These are phyloP conservation scores for Dryadomyces quercus-mongolicae DNA, from an alignment of 2,329 filamentous ascomycete genomes.

Conservation along the genomic window DNA sequence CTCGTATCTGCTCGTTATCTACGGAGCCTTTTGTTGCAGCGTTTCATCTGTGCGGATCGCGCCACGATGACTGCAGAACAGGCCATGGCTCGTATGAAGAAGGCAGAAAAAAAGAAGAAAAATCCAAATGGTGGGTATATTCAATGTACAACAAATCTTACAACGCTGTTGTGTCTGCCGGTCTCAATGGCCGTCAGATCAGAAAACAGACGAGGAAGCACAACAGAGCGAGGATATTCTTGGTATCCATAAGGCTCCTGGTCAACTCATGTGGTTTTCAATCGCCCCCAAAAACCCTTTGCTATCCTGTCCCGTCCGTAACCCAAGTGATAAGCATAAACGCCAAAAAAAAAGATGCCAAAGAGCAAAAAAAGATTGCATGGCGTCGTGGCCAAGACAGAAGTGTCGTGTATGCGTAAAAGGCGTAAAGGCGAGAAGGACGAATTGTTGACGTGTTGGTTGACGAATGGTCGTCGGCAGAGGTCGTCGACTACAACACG, in stretches of 20 bases:
- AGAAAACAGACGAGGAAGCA: background rate
- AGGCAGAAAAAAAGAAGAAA: background rate
- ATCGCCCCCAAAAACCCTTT: no score
- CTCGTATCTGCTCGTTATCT: background rate
- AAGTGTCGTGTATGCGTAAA: no score
- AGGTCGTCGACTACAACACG: conserved; percentile 35
- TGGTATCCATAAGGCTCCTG: no score
- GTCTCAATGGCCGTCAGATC: background rate
- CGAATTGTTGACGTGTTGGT: no score
- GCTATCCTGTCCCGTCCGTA: background rate
- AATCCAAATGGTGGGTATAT: background rate
- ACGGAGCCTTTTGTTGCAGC: background rate
- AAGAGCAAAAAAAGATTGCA: no score
- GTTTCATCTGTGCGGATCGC: background rate
- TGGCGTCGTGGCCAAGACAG: no score
- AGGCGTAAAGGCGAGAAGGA: background rate
- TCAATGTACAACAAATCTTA: background rate
- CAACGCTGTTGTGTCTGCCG: background rate
- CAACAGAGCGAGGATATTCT: no score
- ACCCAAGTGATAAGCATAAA: no score
- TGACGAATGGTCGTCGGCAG: no score
- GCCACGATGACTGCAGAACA: background rate
- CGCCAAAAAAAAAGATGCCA: no score
- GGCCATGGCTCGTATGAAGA: background rate
- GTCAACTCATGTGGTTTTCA: no score